These are phyloP conservation scores for Talaromyces borbonicus DNA, from an alignment of 495 filamentous ascomycete species.

Conservation along the genomic window DNA sequence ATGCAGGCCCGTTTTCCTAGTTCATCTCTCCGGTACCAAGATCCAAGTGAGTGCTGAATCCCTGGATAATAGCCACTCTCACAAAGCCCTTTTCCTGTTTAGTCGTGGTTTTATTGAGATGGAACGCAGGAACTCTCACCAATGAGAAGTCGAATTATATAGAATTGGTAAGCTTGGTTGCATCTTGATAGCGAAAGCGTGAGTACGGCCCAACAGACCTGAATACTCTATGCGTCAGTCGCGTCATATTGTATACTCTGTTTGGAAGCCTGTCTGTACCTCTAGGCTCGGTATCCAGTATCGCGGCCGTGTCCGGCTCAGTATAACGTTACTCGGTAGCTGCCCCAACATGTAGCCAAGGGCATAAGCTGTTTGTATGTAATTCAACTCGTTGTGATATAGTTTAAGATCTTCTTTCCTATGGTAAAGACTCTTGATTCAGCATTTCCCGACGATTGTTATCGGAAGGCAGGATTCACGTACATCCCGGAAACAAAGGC, in stretches of 20 bases:
- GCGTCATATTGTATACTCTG: neutral
- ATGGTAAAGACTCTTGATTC: neutral
- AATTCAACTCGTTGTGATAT: conserved; percentile 43
- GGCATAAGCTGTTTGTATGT: conserved; percentile 48
- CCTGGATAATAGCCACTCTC: conserved; percentile 38
- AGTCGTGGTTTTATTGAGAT: conserved; percentile 20
- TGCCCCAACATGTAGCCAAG: conserved; percentile 55
- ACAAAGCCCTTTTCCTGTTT: conserved; percentile 23
- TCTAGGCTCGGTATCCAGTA: conserved; percentile 49
- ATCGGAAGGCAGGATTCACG: conserved; percentile 6
- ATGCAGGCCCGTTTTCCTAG: conserved; percentile 52
- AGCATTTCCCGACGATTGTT: neutral
- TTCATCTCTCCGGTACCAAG: conserved; percentile 45
- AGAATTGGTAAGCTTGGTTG: conserved; percentile 40
- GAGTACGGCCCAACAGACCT: conserved; percentile 45
- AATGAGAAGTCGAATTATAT: conserved; percentile 49
- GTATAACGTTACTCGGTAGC: conserved; percentile 50
- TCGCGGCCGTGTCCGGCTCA: conserved; percentile 44
- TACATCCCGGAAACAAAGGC: conserved; percentile 42
- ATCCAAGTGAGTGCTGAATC: conserved; percentile 37
- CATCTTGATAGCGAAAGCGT: conserved; percentile 42
- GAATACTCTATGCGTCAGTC: conserved; percentile 7
- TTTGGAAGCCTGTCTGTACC: conserved; percentile 12
- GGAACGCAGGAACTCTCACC: conserved; percentile 28
- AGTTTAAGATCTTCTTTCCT: conserved; percentile 56